These are phyloP conservation scores for Tulasnella sp. DNA, from an alignment of 768 basidiomycete species.

Conservation along the genomic window DNA sequence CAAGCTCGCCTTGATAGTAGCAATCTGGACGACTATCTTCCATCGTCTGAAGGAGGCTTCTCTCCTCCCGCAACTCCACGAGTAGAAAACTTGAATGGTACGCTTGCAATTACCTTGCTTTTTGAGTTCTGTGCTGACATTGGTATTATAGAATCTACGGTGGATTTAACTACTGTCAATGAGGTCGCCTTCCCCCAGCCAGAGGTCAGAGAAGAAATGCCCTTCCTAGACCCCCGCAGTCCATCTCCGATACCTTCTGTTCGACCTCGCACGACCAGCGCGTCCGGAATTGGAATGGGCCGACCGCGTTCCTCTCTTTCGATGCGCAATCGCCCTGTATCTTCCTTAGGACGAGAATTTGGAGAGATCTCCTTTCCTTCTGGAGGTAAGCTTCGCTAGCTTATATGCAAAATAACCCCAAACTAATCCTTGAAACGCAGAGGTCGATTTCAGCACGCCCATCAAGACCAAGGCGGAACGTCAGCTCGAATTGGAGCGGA, in stretches of 20 bases:
- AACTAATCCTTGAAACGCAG: neutral
- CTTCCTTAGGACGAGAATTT: slow-evolving; percentile 21
- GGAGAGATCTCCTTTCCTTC: slow-evolving; percentile 33
- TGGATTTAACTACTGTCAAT: neutral
- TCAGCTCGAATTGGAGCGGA: slow-evolving; percentile 20
- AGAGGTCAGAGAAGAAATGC: neutral
- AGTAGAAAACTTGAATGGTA: slow-evolving; percentile 31
- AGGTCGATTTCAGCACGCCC: slow-evolving; percentile 34
- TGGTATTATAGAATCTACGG: slow-evolving; percentile 8
- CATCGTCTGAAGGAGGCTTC: slow-evolving; percentile 4
- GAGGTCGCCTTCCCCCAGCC: neutral
- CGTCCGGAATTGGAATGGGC: slow-evolving; percentile 20
- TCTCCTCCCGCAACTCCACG: neutral
- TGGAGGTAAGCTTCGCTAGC: slow-evolving; percentile 1
- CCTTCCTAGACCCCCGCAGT: neutral
- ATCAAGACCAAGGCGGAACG: slow-evolving; percentile 18
- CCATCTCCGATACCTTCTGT: neutral
- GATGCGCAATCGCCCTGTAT: slow-evolving; percentile 13
- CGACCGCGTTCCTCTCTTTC: slow-evolving; percentile 25
- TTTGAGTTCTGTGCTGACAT: neutral
- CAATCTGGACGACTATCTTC: slow-evolving; percentile 4
- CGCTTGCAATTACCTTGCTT: neutral
- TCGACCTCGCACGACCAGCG: slow-evolving; percentile 20
- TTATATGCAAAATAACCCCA: neutral
- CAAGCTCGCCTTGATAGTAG: slow-evolving; percentile 14